Percentiles rank a stretch among this genome's conserved stretches.
These are phyloP conservation scores for Solanum neorickii DNA, from an alignment of 257 asterid genomes.

Conservation along the genomic window DNA sequence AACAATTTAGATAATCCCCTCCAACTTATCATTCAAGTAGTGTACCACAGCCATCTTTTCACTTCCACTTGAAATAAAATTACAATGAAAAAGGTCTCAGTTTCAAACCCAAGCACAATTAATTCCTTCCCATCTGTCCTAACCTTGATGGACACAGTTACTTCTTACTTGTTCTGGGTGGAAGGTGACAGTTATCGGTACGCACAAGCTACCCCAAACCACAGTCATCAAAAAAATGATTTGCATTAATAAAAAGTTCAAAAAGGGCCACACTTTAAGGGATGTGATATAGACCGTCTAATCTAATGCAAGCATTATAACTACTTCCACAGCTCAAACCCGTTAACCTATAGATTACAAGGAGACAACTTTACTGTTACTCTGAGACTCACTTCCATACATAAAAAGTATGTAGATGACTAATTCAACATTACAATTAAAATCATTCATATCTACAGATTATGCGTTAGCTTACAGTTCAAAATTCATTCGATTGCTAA, in stretches of 20 bases:
- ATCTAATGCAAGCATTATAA: not conserved
- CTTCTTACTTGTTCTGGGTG: not conserved
- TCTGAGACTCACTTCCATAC: not conserved
- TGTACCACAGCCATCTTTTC: not conserved
- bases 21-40: not conserved
- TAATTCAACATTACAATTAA: not conserved
- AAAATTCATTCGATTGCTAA: not conserved
- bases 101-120: not conserved
- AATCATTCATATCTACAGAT: not conserved
- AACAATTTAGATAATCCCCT: not conserved
- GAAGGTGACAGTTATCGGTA: not conserved
- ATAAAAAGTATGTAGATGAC: not conserved
- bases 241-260: too few species aligned
- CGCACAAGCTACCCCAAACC: not conserved
- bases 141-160: not conserved
- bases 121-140: not conserved
- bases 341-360: not conserved
- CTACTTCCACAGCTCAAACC: not conserved
- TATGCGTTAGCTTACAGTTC: not conserved
- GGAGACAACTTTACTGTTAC: not conserved
- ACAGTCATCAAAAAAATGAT: not conserved
- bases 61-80: not conserved
- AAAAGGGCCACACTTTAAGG: not conserved
- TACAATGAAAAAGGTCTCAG: not conserved
- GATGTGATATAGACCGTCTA: not conserved